Base-by-base conservation (phyloP, 1,284 basidiomycete species). In the Sporisorium graminicola region DNA sequence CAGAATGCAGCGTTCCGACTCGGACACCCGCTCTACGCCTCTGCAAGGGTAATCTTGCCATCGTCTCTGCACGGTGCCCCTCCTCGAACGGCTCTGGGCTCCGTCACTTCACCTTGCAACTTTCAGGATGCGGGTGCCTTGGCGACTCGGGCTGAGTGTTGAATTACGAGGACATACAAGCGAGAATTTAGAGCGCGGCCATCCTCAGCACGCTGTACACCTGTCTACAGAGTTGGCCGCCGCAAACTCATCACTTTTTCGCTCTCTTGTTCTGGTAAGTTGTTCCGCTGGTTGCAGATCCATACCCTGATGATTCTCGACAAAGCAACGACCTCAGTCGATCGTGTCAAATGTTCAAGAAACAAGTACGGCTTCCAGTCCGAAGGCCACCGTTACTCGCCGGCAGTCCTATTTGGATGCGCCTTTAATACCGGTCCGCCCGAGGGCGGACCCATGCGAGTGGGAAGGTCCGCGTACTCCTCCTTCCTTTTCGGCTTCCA, bases 381-480 rank as follows among this genome's bases (percentile, higher is more conserved):
- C 71, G 62, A 82, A 82, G 81, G 81, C 81, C 81, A 75, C 78
- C 77, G 81, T 73, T 82, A 82, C 81, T 82, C 81, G 81, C 76
- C 75, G 44, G 52, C 64, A 55, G 47, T 37, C 55, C 54, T 27
- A 13, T 47, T 20, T 33, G 52, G 51, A 58, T 56, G 54, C 27
- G 51, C 42, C 60, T 58, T 68, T 58, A 27, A 27, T 58, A 18
- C 53, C 53, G 70, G 70, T 44, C 42, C 52, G 52, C 57, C 35
- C 46, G 61, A 42, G 62, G 63, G 69, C 35, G 50, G 56, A 52
- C 62, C 61, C 74, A 75, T 70, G 81, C 81, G 81, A 82, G 81
- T 82, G 81, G 81, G 81, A 82, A 82, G 81, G 81, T 82, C 81
- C 81, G 81, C 81, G 80, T 79, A 80, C 81, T 79, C 81, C 81